These are phyloP conservation scores for Antrodiella citrinella DNA, from an alignment of 768 basidiomycete genomes.

Conservation along the genomic window DNA sequence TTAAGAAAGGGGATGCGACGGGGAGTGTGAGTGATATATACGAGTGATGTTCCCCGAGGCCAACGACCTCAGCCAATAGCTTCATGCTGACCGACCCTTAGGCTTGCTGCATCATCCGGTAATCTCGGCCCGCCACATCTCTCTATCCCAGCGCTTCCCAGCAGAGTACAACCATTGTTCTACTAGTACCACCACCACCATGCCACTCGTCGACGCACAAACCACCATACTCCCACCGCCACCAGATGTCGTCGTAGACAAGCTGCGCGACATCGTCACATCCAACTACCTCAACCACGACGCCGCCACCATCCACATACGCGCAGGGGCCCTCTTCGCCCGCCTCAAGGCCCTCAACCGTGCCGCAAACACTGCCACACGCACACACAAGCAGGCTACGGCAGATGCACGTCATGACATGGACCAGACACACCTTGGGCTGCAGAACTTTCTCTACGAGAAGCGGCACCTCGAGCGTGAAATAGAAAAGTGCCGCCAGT, in stretches of 20 bases:
- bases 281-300: slow-evolving; percentile 36
- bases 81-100: not conserved
- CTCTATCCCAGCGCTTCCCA: not conserved
- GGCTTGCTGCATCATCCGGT: not conserved
- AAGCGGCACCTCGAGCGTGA: slow-evolving; percentile 85
- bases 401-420: slow-evolving; percentile 75
- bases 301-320: slow-evolving; percentile 45
- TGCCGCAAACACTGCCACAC: slow-evolving; percentile 61
- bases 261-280: slow-evolving; percentile 56
- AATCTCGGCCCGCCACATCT: not conserved
- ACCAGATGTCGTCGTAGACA: slow-evolving; percentile 48
- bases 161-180: no score
- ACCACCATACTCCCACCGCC: slow-evolving; percentile 24
- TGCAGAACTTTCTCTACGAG: slow-evolving; percentile 85
- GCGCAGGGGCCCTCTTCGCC: slow-evolving; percentile 69
- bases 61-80: no score
- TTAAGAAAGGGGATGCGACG: slow-evolving; percentile 1
- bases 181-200: slow-evolving; percentile 3
- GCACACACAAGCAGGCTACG: slow-evolving; percentile 64
- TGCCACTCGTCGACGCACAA: slow-evolving; percentile 23
- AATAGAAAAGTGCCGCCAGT: slow-evolving; percentile 89
- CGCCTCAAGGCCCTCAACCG: slow-evolving; percentile 77
- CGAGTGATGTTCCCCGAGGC: not conserved
- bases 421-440: slow-evolving; percentile 81
- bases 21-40: not conserved